phyloP scores from a whole-genome alignment of 345 rosid genomes.

The Boechera stricta region DNA sequence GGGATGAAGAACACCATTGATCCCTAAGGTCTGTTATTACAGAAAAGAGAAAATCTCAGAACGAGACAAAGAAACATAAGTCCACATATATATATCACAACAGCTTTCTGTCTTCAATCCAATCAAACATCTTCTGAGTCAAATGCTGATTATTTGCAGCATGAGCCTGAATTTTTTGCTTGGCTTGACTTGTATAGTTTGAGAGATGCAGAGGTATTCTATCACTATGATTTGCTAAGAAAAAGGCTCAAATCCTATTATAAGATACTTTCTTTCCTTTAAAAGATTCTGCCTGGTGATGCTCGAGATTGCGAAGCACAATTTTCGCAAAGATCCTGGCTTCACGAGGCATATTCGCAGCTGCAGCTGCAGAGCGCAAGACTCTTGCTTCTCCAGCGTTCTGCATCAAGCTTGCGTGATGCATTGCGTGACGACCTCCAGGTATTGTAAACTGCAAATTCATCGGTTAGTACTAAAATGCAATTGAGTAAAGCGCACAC shows the following conservation, averaged over 20 bases:
- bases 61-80: conserved; percentile 7
- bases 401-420: conserved; percentile 90
- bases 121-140: conserved; percentile 15
- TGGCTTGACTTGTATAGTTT: conserved; percentile 17
- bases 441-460: conserved; percentile 82
- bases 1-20: conserved; percentile 14
- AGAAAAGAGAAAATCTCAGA: not conserved
- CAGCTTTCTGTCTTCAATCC: conserved; percentile 22
- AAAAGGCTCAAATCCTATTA: conserved; percentile 21
- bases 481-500: not conserved
- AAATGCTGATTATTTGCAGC: conserved; percentile 10
- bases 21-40: conserved; percentile 28
- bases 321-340: conserved; percentile 82
- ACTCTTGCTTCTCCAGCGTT: conserved; percentile 73
- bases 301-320: conserved; percentile 85
- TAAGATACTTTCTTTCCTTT: conserved; percentile 35
- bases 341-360: conserved; percentile 70
- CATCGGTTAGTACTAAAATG: conserved; percentile 14
- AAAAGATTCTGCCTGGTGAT: conserved; percentile 64
- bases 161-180: conserved; percentile 22
- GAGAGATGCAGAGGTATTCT: conserved; percentile 23
- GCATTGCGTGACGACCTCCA: conserved; percentile 80
- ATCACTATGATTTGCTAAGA: conserved; percentile 11
- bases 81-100: conserved; percentile 17
- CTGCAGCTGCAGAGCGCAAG: conserved; percentile 89